Evolutionary conservation across 257 asterid genomes (phyloP).

Genomic region (Solanum chmielewskii): DNA sequence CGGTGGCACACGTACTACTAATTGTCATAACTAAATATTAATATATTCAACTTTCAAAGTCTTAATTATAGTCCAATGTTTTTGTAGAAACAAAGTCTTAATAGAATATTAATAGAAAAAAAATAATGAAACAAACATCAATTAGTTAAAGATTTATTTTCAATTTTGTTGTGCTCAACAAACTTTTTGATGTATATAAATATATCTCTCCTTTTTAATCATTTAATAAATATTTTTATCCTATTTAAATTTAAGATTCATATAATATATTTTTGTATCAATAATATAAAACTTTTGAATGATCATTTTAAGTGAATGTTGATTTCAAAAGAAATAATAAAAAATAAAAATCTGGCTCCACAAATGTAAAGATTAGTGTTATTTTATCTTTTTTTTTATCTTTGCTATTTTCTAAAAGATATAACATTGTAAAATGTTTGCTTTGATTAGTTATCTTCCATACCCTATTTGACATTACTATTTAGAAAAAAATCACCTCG

Average conservation of each 20-base stretch:
- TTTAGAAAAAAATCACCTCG: too few relatives aligned
- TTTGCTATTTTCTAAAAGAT: too few relatives aligned
- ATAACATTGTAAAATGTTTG: too few relatives aligned
- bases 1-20: not conserved
- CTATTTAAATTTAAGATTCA: fast-evolving
- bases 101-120: not conserved
- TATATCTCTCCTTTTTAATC: not conserved
- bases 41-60: not conserved
- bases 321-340: not conserved
- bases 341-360: fast-evolving
- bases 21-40: not conserved
- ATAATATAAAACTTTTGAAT: not conserved
- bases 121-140: not conserved
- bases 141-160: not conserved
- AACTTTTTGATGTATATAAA: not conserved
- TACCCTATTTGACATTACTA: too few relatives aligned
- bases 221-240: not conserved
- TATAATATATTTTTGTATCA: not conserved
- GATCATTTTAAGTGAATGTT: not conserved
- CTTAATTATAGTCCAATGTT: not conserved
- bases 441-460: not conserved
- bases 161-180: not conserved
- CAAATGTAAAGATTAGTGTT: fast-evolving
- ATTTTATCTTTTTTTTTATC: too few relatives aligned
- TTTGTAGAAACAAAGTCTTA: not conserved